These are phyloP conservation scores for Lactarius indigo DNA, from an alignment of 768 basidiomycete genomes.

Conservation along the genomic window DNA sequence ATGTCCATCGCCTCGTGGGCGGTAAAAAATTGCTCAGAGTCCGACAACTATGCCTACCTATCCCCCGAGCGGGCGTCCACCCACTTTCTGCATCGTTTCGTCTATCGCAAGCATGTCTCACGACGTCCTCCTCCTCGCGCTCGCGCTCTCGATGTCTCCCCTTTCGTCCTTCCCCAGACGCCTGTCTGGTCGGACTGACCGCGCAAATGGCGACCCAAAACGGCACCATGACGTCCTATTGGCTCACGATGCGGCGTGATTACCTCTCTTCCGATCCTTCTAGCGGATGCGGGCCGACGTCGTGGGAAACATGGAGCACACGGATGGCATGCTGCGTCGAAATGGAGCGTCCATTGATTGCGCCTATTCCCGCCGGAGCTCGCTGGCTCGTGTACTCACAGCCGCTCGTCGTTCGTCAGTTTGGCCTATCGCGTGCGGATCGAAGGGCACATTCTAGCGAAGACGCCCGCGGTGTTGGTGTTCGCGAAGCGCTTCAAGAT, in stretches of 20 bases:
- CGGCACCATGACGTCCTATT: background rate
- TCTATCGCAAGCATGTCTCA: background rate
- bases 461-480: background rate
- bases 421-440: conserved; percentile 7
- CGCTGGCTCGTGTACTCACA: conserved; percentile 18
- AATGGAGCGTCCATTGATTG: conserved; percentile 1
- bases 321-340: conserved; percentile 12
- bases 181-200: conserved; percentile 16
- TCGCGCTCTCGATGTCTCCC: conserved; percentile 13
- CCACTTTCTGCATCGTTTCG: background rate
- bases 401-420: conserved; percentile 11
- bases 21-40: conserved; percentile 4
- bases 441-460: background rate
- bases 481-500: conserved; percentile 5
- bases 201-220: background rate
- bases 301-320: conserved; percentile 16
- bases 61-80: background rate
- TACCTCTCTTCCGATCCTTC: conserved; percentile 3
- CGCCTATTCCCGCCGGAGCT: conserved; percentile 15
- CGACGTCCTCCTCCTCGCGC: conserved; percentile 1
- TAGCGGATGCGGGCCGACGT: background rate
- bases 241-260: conserved; percentile 15
- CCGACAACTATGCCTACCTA: conserved; percentile 8
- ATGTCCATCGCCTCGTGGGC: conserved; percentile 12
- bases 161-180: conserved; percentile 14